These are phyloP conservation scores for Thermomucor indicae-seudaticae DNA, from an alignment of 371 early-diverging fungal species.

Conservation along the genomic window DNA sequence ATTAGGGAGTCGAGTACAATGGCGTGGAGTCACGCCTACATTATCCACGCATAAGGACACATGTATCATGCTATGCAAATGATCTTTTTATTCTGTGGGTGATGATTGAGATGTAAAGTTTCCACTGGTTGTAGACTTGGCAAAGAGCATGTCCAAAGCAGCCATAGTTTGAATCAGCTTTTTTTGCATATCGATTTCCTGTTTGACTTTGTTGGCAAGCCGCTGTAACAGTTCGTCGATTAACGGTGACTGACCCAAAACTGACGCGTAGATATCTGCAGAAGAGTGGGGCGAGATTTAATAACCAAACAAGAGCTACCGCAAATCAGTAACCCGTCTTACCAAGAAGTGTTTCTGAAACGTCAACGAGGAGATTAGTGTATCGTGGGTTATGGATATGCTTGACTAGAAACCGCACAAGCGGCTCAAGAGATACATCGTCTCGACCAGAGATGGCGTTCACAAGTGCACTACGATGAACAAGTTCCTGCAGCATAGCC, in stretches of 20 bases:
- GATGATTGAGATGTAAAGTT: too few relatives aligned
- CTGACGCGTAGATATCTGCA: conserved; percentile 76
- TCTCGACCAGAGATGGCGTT: conserved; percentile 84
- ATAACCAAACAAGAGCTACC: conserved; percentile 64
- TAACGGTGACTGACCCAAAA: conserved; percentile 72
- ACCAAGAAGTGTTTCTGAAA: conserved; percentile 73
- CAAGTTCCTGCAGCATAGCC: conserved; percentile 82
- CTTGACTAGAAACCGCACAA: conserved; percentile 74
- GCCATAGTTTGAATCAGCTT: conserved; percentile 72
- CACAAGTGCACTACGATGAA: conserved; percentile 78
- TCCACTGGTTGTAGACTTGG: too few relatives aligned
- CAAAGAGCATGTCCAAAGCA: conserved; percentile 75
- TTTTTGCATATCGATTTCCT: conserved; percentile 74
- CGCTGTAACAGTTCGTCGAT: conserved; percentile 64
- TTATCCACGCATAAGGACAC: too few relatives aligned
- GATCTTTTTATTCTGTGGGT: too few relatives aligned
- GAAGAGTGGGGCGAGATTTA: background rate
- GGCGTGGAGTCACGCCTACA: too few relatives aligned
- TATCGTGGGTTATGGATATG: conserved; percentile 78
- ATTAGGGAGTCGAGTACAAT: too few relatives aligned
- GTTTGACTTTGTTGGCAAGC: conserved; percentile 61
- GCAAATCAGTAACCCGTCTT: conserved; percentile 47
- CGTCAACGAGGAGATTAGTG: conserved; percentile 71
- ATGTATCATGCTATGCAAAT: too few relatives aligned
- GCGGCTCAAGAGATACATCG: conserved; percentile 78